Evolutionary conservation across 225 moss, liverwort and hornwort genomes (phyloP).

Genomic region (Anthoceros angustus): DNA sequence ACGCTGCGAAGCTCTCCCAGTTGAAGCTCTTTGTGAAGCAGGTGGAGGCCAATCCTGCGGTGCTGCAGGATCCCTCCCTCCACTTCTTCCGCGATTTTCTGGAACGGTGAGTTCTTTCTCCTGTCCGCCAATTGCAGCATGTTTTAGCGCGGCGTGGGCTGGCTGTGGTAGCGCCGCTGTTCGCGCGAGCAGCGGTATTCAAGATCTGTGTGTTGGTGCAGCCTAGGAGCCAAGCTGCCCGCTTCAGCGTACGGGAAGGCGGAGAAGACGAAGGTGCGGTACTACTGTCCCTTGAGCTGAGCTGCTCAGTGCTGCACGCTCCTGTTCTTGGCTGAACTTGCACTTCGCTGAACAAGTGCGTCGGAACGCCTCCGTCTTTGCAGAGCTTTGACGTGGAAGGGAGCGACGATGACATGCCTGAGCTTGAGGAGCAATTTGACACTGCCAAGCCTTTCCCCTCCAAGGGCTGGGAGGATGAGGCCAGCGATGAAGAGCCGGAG

Average conservation of each 20-base stretch:
- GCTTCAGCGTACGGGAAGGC: constrained; percentile 9
- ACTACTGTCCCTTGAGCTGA: constrained; percentile 36
- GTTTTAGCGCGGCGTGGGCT: background rate
- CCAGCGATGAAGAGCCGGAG: constrained; percentile 56
- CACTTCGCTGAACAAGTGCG: background rate
- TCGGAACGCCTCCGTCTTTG: constrained; percentile 7
- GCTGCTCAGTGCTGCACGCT: constrained; percentile 12
- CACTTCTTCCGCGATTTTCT: constrained; percentile 81
- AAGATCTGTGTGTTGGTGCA: constrained; percentile 9
- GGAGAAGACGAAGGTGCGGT: background rate
- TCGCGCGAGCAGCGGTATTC: background rate
- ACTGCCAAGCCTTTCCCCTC: constrained; percentile 21
- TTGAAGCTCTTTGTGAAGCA: constrained; percentile 86
- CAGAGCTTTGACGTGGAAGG: constrained; percentile 26
- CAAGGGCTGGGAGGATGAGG: constrained; percentile 49
- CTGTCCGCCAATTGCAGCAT: background rate
- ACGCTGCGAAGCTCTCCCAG: constrained; percentile 60
- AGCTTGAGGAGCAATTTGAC: constrained; percentile 23
- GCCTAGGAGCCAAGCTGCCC: constrained; percentile 77
- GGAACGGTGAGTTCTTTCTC: constrained; percentile 39
- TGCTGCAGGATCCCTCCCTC: constrained; percentile 54
- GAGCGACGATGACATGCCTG: constrained; percentile 68
- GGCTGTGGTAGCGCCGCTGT: background rate
- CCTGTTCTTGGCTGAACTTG: background rate
- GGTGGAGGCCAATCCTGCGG: constrained; percentile 53